Evolutionary conservation across 192 early-diverging fungal species (phyloP), one percentile per base, ranked within the genome.

Genomic region (Linnemannia exigua): DNA sequence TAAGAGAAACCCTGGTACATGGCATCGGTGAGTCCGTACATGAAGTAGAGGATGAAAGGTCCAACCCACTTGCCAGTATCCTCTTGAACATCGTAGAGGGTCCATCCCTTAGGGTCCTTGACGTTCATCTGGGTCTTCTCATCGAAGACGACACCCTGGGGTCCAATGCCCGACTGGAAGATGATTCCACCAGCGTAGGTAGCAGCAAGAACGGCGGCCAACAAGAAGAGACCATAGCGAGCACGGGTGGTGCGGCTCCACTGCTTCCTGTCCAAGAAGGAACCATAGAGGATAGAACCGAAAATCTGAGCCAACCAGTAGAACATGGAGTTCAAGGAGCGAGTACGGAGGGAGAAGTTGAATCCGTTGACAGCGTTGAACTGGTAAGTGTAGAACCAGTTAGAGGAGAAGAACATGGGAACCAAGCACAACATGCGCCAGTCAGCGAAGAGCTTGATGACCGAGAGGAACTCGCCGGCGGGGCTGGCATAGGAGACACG

Each of bases 261-360:
- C 41, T 80, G 58, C 69, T 72, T 63, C 35, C 69, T 75, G 84
- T 97, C 95, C 41, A 96, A 90, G 44, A 97, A 84, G 36, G 76
- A 75, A 70, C 95, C 94, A 68, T 93, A 90, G 31, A 79, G 5
- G 76, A 89, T 89, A 35, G 92, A 93, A 31, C 92, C 95, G n/a
- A 93, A n/a, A 79, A 96, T 96, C 87, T 96, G 95, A 76, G 92
- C 90, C 11, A 90, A 76, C 95, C 95, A 96, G 83, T 96, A 96
- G 35, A 93, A 79, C 75, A 92, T 81, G 50, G 92, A 92, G 90
- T 96, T 95, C 63, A 96, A 88, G 22, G 88, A 84, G 76, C 94
- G 92, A 41, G 94, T 90, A 36, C 94, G 93, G 72, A 88, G 14
- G 33, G 88, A 91, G 76, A 95, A 96, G 80, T 93, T 91, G 38